Conservation (phyloP, 306 rosid species). For the Trichosanthes truncata region DNA sequence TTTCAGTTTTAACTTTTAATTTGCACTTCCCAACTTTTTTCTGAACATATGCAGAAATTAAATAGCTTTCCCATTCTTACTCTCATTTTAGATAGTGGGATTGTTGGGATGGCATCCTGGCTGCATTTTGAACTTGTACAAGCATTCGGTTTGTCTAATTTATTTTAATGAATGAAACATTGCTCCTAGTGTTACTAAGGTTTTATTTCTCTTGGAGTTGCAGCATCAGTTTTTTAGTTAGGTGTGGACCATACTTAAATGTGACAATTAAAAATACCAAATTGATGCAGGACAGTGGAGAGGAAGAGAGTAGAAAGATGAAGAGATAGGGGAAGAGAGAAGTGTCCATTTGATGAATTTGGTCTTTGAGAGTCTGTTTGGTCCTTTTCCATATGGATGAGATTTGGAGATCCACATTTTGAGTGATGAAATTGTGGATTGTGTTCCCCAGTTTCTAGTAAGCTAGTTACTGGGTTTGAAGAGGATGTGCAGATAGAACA, state of each 20-base stretch:
- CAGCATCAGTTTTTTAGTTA: neutral
- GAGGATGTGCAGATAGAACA: neutral
- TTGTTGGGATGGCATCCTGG: slow-evolving; percentile 2
- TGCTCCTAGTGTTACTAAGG: neutral
- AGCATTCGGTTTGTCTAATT: neutral
- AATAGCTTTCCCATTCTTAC: neutral
- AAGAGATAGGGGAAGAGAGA: neutral
- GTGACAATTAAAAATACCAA: neutral
- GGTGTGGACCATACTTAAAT: slow-evolving; percentile 1
- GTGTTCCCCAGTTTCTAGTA: neutral
- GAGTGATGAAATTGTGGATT: neutral
- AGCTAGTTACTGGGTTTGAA: neutral
- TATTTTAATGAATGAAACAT: neutral
- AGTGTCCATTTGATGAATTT: neutral
- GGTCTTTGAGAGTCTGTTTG: neutral
- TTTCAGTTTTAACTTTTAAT: neutral
- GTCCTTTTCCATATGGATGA: neutral
- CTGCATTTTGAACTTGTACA: neutral
- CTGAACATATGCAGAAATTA: neutral
- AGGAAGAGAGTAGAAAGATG: neutral
- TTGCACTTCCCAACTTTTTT: neutral
- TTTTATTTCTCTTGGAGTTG: neutral
- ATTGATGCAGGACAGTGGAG: neutral
- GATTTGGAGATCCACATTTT: neutral
- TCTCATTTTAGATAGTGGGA: slow-evolving; percentile 2